Conservation (phyloP, 768 basidiomycete genomes). For the Ramaria sp. region DNA sequence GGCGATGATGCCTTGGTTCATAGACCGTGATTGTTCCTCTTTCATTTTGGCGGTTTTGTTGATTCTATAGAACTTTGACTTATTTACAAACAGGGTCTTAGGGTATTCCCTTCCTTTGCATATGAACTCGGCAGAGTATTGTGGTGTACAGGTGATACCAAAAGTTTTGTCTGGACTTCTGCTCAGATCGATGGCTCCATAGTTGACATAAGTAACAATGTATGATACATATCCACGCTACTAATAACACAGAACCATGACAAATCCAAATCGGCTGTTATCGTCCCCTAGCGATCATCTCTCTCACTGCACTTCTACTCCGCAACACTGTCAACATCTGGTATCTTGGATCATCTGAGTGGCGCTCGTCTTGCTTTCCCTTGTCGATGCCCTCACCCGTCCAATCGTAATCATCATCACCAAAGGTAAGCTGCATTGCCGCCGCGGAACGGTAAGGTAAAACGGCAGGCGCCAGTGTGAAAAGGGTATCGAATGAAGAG, state of each 20-base stretch:
- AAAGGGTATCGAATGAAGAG: slow-evolving; percentile 65
- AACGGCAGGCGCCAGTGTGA: slow-evolving; percentile 65
- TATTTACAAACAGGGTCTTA: too few relatives aligned
- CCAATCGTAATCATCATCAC: slow-evolving; percentile 31
- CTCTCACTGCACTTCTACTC: not conserved
- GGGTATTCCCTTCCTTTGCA: too few relatives aligned
- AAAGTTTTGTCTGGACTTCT: too few relatives aligned
- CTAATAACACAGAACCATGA: not conserved
- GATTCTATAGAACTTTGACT: too few relatives aligned
- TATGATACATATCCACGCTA: too few relatives aligned
- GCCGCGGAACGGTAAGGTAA: slow-evolving; percentile 73
- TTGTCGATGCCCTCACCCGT: not conserved
- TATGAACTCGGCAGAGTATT: too few relatives aligned
- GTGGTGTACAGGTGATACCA: too few relatives aligned
- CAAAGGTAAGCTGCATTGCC: slow-evolving; percentile 56
- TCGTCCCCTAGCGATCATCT: not conserved
- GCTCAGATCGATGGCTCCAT: too few relatives aligned
- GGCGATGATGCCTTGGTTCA: too few relatives aligned
- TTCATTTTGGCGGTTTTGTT: too few relatives aligned
- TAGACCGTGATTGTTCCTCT: too few relatives aligned
- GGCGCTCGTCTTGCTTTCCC: not conserved
- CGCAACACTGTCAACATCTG: slow-evolving; percentile 3
- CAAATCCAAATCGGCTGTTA: not conserved
- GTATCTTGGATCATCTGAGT: not conserved
- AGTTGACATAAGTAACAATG: too few relatives aligned